A percentile compares a stretch with the other conserved stretches of the same genome.
phyloP scores from a whole-genome alignment of 345 rosid genomes.

The Brassica juncea region DNA sequence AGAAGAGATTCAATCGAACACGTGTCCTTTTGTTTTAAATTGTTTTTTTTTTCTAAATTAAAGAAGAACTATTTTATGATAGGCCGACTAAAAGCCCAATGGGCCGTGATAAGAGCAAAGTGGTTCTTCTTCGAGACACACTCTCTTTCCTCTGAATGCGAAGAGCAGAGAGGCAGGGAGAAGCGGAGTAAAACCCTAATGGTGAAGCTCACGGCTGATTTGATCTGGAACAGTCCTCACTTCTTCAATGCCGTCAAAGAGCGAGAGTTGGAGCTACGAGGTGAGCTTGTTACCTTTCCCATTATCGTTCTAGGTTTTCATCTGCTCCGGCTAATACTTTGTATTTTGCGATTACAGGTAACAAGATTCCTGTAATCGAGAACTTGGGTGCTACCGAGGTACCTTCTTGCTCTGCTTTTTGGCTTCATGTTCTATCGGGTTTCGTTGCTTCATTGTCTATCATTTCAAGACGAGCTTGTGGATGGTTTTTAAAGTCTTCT shows the following conservation, averaged over 20 bases:
- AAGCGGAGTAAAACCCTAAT: slow-evolving; percentile 45
- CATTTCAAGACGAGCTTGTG: background rate
- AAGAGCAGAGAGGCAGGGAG: background rate
- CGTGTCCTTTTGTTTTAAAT: background rate
- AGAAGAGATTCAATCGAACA: slow-evolving; percentile 6
- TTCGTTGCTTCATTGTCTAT: background rate
- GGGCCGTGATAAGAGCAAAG: slow-evolving; percentile 13
- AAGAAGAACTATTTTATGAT: background rate
- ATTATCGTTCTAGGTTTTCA: background rate
- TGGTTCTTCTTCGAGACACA: background rate
- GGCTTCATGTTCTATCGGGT: background rate
- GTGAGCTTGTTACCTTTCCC: slow-evolving; percentile 36
- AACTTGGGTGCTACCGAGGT: slow-evolving; percentile 99
- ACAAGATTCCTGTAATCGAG: slow-evolving; percentile 95
- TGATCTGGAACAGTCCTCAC: slow-evolving; percentile 98
- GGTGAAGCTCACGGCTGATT: slow-evolving; percentile 98
- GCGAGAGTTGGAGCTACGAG: slow-evolving; percentile 97
- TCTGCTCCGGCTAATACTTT: slow-evolving; percentile 7
- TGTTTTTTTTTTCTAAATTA: background rate
- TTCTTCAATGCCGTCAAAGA: slow-evolving; percentile 98
- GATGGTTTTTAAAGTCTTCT: background rate
- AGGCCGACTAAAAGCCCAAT: slow-evolving; percentile 19
- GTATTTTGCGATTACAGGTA: slow-evolving; percentile 48
- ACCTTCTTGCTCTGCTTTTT: slow-evolving; percentile 6
- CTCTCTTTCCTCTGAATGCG: slow-evolving; percentile 19